phyloP scores from a whole-genome alignment of 2,329 filamentous ascomycete species.

The Chaetomium strumarium region DNA sequence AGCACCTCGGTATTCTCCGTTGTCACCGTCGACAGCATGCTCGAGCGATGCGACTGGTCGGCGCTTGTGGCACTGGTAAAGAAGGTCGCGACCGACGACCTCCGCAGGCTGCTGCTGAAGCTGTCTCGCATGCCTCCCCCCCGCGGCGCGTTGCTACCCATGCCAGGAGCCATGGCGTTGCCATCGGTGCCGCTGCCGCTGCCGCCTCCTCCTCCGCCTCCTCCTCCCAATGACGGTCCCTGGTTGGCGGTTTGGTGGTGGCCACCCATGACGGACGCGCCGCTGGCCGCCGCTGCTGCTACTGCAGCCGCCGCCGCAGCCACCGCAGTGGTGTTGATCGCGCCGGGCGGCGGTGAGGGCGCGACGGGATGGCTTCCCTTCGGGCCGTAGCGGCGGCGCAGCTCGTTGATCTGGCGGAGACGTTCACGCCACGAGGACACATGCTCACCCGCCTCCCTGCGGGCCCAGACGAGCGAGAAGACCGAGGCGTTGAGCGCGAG shows the following conservation, averaged over 20 bases:
- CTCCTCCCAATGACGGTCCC: neutral
- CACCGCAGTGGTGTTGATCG: slow-evolving; percentile 9
- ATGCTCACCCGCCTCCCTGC: slow-evolving; percentile 70
- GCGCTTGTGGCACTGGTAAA: slow-evolving; percentile 49
- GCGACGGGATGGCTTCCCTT: slow-evolving; percentile 31
- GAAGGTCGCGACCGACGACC: slow-evolving; percentile 61
- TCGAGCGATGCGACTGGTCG: slow-evolving; percentile 49
- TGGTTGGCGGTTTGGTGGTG: slow-evolving; percentile 1
- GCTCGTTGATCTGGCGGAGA: slow-evolving; percentile 73
- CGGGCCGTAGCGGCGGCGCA: slow-evolving; percentile 63
- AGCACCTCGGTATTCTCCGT: slow-evolving; percentile 49
- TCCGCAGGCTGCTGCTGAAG: slow-evolving; percentile 53
- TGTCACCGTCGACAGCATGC: slow-evolving; percentile 48
- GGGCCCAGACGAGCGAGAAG: slow-evolving; percentile 86
- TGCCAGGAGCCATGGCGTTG: neutral
- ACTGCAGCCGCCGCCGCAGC: neutral
- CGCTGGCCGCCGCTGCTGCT: neutral
- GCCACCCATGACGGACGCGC: neutral
- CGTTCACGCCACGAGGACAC: slow-evolving; percentile 86
- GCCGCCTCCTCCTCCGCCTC: slow-evolving; percentile 1
- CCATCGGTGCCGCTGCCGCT: neutral
- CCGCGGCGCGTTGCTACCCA: slow-evolving; percentile 31
- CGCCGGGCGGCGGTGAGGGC: slow-evolving; percentile 18
- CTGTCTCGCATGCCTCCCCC: slow-evolving; percentile 53
- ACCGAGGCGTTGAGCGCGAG: slow-evolving; percentile 90